phyloP scores from a whole-genome alignment of 768 basidiomycete genomes.

The Tulasnella sp. region DNA sequence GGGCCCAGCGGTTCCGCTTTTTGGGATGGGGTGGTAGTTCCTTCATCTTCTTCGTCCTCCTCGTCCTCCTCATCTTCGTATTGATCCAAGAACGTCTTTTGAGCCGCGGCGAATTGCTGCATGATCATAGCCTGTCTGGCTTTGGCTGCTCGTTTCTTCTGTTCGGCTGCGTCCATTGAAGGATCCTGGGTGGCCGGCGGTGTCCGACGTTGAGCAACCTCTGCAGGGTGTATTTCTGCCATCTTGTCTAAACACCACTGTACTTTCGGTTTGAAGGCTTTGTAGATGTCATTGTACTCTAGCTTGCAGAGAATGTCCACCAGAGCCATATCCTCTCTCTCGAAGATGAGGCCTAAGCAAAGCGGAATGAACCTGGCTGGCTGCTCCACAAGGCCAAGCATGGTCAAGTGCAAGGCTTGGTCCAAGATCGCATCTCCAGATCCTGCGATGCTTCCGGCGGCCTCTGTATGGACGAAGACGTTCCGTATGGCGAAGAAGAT shows the following conservation, averaged over 20 bases:
- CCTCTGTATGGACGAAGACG: conserved; percentile 57
- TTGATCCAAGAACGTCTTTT: conserved; percentile 74
- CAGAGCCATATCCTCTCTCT: conserved; percentile 48
- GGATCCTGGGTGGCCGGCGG: conserved; percentile 36
- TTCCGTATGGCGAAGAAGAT: conserved; percentile 78
- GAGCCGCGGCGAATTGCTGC: conserved; percentile 91
- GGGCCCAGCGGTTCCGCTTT: conserved; percentile 58
- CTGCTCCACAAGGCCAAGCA: conserved; percentile 74
- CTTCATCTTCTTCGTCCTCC: conserved; percentile 46
- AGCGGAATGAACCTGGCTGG: conserved; percentile 53
- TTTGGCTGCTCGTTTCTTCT: conserved; percentile 78
- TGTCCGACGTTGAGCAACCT: conserved; percentile 45
- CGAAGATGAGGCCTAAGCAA: conserved; percentile 48
- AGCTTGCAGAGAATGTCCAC: conserved; percentile 66
- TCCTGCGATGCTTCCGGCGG: conserved; percentile 52
- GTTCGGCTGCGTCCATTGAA: conserved; percentile 39
- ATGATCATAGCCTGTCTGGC: conserved; percentile 89
- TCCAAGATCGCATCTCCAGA: conserved; percentile 87
- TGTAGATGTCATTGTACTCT: conserved; percentile 65
- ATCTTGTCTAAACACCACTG: conserved; percentile 68
- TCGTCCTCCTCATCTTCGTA: conserved; percentile 57
- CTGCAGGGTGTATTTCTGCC: conserved; percentile 46
- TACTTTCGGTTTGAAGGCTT: conserved; percentile 59
- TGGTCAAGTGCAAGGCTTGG: conserved; percentile 75
- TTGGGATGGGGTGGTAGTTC: conserved; percentile 43